phyloP scores from a whole-genome alignment of 2,329 filamentous ascomycete genomes.

The Harringtonia aguacate region DNA sequence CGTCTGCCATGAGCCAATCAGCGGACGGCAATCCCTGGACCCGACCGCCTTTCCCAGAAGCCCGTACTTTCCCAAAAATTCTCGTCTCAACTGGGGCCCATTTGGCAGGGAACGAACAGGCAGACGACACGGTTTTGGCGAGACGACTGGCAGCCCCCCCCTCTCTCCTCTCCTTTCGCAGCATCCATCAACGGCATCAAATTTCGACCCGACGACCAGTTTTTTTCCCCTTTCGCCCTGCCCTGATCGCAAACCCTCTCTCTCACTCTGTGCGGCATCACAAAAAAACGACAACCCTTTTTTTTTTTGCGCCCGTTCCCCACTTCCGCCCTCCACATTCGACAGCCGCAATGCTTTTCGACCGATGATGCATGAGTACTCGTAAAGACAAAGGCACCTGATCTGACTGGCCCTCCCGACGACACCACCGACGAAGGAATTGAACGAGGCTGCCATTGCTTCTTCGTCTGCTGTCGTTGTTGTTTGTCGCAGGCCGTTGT shows the following conservation, averaged over 20 bases:
- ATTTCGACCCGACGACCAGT: too few relatives aligned
- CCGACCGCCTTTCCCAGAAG: not conserved
- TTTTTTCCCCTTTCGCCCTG: too few relatives aligned
- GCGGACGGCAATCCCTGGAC: not conserved
- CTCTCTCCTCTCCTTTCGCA: not conserved
- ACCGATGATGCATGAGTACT: not conserved
- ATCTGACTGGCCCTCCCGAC: not conserved
- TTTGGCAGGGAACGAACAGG: not conserved
- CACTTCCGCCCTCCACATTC: slow-evolving; percentile 2
- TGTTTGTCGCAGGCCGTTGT: too few relatives aligned
- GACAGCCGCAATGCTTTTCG: not conserved
- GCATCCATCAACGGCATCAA: not conserved
- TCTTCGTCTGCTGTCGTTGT: too few relatives aligned
- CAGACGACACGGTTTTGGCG: not conserved
- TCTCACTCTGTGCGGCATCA: too few relatives aligned
- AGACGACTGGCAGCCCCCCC: not conserved
- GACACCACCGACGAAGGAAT: not conserved
- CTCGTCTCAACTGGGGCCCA: not conserved
- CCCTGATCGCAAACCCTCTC: too few relatives aligned
- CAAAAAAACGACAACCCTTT: too few relatives aligned
- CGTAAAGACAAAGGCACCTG: not conserved
- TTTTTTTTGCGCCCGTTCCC: not conserved
- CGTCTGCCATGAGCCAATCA: not conserved
- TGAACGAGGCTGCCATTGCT: not conserved
- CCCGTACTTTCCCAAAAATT: not conserved